Evolutionary conservation across 352 stramenopile genomes (phyloP).

Genomic region (Phytophthora ohioensis): DNA sequence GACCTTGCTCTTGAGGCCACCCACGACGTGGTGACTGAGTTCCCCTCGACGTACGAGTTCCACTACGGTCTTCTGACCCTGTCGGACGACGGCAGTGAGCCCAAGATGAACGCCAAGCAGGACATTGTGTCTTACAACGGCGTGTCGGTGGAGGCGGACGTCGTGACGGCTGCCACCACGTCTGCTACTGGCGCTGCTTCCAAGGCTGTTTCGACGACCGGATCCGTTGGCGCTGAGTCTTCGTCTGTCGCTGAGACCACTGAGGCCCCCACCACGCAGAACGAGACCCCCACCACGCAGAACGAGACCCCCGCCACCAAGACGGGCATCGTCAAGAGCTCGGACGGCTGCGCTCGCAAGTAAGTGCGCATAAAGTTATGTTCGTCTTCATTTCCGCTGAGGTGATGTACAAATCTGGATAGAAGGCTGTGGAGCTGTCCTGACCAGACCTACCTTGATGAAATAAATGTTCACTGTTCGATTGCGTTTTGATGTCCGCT

Average conservation of each 20-base stretch:
- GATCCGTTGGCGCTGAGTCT: conserved; percentile 15
- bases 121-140: conserved; percentile 30
- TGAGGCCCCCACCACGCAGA: conserved; percentile 2
- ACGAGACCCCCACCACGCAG: conserved; percentile 17
- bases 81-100: conserved; percentile 14
- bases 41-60: not conserved
- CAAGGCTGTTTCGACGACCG: not conserved
- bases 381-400: conserved; percentile 2
- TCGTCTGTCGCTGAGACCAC: not conserved
- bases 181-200: conserved; percentile 6
- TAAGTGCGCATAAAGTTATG: conserved; percentile 17
- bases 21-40: conserved; percentile 3
- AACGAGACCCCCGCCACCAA: conserved; percentile 22
- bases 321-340: conserved; percentile 20
- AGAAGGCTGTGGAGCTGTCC: not conserved
- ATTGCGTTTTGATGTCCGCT: conserved; percentile 4
- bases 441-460: conserved; percentile 6
- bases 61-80: conserved; percentile 25
- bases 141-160: conserved; percentile 20
- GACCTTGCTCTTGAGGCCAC: conserved; percentile 7
- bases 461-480: conserved; percentile 20
- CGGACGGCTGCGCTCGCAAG: conserved; percentile 14
- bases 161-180: conserved; percentile 5
- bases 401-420: conserved; percentile 9
- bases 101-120: conserved; percentile 26